These are phyloP conservation scores for Crucibulum laeve DNA, from an alignment of 768 basidiomycete species.

Conservation along the genomic window DNA sequence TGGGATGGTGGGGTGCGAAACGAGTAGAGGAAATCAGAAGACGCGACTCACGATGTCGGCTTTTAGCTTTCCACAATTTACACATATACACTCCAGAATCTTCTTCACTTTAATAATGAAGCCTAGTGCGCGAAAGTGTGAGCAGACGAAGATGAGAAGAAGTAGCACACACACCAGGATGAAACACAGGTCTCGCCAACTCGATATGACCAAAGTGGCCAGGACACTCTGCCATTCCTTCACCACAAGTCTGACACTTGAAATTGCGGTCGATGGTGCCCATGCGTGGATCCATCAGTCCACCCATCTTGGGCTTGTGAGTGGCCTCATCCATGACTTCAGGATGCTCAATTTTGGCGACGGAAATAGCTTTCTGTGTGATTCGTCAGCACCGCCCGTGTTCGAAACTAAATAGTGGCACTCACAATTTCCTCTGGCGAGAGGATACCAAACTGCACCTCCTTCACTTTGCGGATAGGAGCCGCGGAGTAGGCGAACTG, in stretches of 20 bases:
- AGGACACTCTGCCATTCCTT: constrained; percentile 99
- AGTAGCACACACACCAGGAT: constrained; percentile 65
- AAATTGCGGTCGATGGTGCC: constrained; percentile 97
- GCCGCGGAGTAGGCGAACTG: constrained; percentile 92
- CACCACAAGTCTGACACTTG: constrained; percentile 99
- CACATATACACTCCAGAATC: constrained; percentile 97
- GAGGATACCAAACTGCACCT: constrained; percentile 98
- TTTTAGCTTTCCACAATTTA: constrained; percentile 97
- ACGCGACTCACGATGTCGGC: constrained; percentile 91
- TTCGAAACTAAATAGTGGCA: constrained; percentile 8
- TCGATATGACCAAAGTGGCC: constrained; percentile 99
- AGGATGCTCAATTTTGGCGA: constrained; percentile 97
- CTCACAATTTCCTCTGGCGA: constrained; percentile 96
- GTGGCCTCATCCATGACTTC: constrained; percentile 97
- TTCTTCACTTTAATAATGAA: constrained; percentile 99
- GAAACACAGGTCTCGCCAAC: constrained; percentile 93
- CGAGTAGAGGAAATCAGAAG: constrained; percentile 76
- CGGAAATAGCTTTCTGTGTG: constrained; percentile 92
- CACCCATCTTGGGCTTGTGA: constrained; percentile 86
- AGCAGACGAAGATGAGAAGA: constrained; percentile 1
- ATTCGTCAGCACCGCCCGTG: constrained; percentile 8
- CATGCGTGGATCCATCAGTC: constrained; percentile 97
- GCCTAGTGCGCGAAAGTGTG: constrained; percentile 40
- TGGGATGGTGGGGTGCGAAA: constrained; percentile 94
- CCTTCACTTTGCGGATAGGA: constrained; percentile 91